These are phyloP conservation scores for Tetrapisispora pingtungensis DNA, from an alignment of 805 yeast genomes.

Conservation along the genomic window DNA sequence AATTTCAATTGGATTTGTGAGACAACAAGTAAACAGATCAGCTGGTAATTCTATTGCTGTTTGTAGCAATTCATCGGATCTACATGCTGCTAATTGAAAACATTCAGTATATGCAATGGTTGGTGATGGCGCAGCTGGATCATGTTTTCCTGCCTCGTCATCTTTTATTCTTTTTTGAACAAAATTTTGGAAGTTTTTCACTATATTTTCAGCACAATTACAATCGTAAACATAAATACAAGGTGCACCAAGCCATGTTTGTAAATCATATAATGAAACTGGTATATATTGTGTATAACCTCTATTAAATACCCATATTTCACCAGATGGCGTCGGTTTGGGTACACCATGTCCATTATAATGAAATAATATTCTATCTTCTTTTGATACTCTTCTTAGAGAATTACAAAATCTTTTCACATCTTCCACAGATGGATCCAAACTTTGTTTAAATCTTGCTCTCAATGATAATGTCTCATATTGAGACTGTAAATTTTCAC, in stretches of 20 bases:
- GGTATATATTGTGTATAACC: conserved; percentile 98
- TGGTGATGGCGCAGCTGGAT: conserved; percentile 34
- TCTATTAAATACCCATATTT: conserved; percentile 95
- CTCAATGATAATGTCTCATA: conserved; percentile 82
- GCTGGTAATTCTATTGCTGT: conserved; percentile 94
- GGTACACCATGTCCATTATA: conserved; percentile 99
- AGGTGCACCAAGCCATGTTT: conserved; percentile 97
- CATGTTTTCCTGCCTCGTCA: conserved; percentile 52
- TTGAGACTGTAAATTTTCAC: conserved; percentile 76
- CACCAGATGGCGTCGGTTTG: conserved; percentile 91
- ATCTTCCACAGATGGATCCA: conserved; percentile 95
- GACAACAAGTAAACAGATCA: conserved; percentile 88
- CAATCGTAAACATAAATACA: conserved; percentile 93
- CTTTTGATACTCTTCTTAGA: conserved; percentile 80
- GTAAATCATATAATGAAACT: conserved; percentile 86
- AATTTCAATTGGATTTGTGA: conserved; percentile 91
- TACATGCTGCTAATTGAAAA: conserved; percentile 89
- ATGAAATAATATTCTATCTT: conserved; percentile 85
- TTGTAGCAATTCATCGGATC: conserved; percentile 74
- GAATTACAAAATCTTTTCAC: conserved; percentile 85
- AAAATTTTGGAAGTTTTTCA: conserved; percentile 78
- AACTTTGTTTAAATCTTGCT: conserved; percentile 79
- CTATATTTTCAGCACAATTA: conserved; percentile 87
- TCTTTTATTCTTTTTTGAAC: conserved; percentile 84
- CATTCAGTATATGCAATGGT: conserved; percentile 61